Evolutionary conservation across 2,329 filamentous ascomycete species (phyloP).

Genomic region (Curvularia sp.): DNA sequence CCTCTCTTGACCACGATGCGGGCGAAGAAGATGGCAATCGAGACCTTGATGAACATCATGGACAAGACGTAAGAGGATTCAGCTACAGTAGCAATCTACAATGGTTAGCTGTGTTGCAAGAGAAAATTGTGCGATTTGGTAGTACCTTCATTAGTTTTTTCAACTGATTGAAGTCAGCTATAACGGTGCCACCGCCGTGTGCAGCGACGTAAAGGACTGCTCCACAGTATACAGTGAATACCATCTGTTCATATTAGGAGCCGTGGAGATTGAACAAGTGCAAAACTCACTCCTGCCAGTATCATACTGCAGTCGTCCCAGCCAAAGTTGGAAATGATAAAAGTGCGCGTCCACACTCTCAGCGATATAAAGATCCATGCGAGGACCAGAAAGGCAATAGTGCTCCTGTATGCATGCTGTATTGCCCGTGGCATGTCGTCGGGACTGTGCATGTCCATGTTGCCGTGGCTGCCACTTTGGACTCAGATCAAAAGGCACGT

Average conservation of each 20-base stretch:
- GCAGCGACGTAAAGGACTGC: constrained; percentile 37
- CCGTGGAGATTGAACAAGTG: not conserved
- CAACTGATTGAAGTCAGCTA: constrained; percentile 34
- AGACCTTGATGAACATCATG: constrained; percentile 55
- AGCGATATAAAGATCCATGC: constrained; percentile 52
- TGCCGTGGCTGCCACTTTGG: constrained; percentile 21
- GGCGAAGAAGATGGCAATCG: constrained; percentile 56
- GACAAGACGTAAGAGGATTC: constrained; percentile 53
- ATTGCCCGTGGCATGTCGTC: constrained; percentile 29
- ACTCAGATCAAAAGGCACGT: not conserved
- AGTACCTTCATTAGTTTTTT: constrained; percentile 40
- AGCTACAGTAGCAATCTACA: constrained; percentile 46
- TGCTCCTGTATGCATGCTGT: constrained; percentile 34
- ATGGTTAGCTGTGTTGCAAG: constrained; percentile 1
- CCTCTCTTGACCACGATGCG: constrained; percentile 53
- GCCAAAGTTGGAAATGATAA: constrained; percentile 52
- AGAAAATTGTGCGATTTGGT: no score
- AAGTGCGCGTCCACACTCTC: constrained; percentile 52
- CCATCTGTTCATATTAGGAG: constrained; percentile 32
- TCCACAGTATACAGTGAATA: constrained; percentile 45
- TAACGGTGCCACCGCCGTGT: constrained; percentile 46
- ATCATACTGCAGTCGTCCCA: constrained; percentile 56
- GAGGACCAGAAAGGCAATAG: constrained; percentile 47
- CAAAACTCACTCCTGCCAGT: constrained; percentile 46
- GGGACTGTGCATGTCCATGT: constrained; percentile 34